phyloP scores from a whole-genome alignment of 768 basidiomycete species.

The Mycena galopus region DNA sequence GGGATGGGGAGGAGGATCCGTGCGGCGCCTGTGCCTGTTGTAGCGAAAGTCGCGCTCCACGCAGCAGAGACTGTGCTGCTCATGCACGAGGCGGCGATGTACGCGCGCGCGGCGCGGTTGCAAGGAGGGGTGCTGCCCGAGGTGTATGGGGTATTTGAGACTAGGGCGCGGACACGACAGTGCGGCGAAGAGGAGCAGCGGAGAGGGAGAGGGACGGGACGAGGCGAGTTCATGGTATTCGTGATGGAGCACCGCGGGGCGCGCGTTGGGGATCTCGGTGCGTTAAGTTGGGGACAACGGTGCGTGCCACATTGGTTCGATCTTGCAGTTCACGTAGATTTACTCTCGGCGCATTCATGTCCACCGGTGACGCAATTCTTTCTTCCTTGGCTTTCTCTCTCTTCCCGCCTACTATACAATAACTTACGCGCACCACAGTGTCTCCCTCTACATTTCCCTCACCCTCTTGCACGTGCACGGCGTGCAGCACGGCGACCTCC shows the following conservation, averaged over 20 bases:
- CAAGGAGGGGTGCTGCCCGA: conserved; percentile 16
- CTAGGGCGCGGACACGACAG: not conserved
- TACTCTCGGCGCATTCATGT: too few species aligned
- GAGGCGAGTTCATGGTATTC: conserved; percentile 3
- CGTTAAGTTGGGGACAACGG: conserved; percentile 16
- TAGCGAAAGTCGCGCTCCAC: conserved; percentile 22
- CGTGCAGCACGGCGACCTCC: conserved; percentile 19
- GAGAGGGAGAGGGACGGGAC: not conserved
- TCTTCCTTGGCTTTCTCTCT: not conserved
- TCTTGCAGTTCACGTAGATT: too few species aligned
- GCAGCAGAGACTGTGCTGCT: conserved; percentile 5
- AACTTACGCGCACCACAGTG: not conserved
- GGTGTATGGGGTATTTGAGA: conserved; percentile 9
- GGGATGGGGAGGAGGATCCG: too few species aligned
- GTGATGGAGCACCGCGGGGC: conserved; percentile 6
- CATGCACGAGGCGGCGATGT: conserved; percentile 22
- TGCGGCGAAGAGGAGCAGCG: not conserved
- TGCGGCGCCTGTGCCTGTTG: conserved; percentile 2
- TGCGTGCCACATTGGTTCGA: too few species aligned
- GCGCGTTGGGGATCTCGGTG: not conserved
- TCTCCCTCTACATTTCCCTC: conserved; percentile 5
- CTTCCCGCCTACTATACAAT: not conserved
- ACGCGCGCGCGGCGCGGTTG: conserved; percentile 1
- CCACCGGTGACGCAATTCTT: too few species aligned
- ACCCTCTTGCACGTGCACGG: conserved; percentile 4